These are phyloP conservation scores for Chenopodium berlandieri DNA, from an alignment of 148 eudicot species.

Conservation along the genomic window DNA sequence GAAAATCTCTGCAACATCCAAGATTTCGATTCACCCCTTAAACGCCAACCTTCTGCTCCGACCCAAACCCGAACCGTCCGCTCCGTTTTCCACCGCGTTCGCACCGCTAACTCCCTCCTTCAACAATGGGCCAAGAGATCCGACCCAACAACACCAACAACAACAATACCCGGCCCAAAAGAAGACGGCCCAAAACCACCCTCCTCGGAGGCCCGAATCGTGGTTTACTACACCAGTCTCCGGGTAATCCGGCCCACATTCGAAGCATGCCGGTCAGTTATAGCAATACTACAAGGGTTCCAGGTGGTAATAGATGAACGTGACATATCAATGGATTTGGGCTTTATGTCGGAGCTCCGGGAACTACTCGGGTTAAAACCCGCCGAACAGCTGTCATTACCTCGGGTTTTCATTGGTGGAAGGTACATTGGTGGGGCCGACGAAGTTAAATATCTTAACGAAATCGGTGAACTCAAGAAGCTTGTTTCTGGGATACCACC, in stretches of 20 bases:
- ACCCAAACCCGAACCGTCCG: constrained; percentile 8
- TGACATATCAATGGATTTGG: constrained; percentile 62
- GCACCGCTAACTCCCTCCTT: constrained; percentile 41
- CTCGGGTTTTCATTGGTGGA: constrained; percentile 70
- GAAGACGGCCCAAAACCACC: background rate
- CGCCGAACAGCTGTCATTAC: constrained; percentile 35
- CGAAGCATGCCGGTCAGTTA: constrained; percentile 61
- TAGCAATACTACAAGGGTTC: constrained; percentile 52
- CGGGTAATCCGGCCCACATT: constrained; percentile 66
- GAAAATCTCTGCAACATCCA: constrained; percentile 44
- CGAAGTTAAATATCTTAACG: constrained; percentile 57
- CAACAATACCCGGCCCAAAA: background rate
- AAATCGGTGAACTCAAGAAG: constrained; percentile 72
- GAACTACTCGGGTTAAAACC: constrained; percentile 28
- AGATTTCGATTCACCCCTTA: background rate
- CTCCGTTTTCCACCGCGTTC: constrained; percentile 68
- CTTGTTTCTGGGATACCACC: constrained; percentile 41
- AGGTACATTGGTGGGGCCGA: constrained; percentile 76
- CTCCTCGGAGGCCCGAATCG: constrained; percentile 27
- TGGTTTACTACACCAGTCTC: constrained; percentile 68
- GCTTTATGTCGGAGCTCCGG: constrained; percentile 51
- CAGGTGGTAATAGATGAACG: constrained; percentile 65
- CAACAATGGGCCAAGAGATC: constrained; percentile 39
- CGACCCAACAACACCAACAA: background rate
- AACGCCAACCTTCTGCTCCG: constrained; percentile 10